Percentiles rank a stretch among this genome's conserved stretches.
Conservation (phyloP, 202 grass and related monocot genomes). For the Brachypodium distachyon region DNA sequence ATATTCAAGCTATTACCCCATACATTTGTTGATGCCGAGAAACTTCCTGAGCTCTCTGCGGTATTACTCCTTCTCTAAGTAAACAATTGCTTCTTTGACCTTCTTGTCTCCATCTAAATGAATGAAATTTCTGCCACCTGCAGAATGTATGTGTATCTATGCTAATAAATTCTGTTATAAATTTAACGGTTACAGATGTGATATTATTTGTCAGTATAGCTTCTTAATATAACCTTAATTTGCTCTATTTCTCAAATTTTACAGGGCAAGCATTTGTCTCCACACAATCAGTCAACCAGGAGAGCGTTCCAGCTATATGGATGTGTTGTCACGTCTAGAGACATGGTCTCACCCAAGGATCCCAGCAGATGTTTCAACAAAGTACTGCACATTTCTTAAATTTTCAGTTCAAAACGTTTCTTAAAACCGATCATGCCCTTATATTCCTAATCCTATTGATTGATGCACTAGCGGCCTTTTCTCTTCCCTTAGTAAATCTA, state of each 20-base stretch:
- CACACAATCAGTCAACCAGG: conserved; percentile 55
- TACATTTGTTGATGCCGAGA: conserved; percentile 54
- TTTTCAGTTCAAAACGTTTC: too few relatives aligned
- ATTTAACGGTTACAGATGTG: background rate
- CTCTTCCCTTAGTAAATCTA: background rate
- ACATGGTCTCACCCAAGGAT: conserved; percentile 92
- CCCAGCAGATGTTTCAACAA: conserved; percentile 62
- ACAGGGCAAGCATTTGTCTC: conserved; percentile 32
- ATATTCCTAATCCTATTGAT: background rate
- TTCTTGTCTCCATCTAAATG: background rate
- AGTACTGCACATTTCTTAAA: conserved; percentile 40
- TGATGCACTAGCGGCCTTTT: background rate
- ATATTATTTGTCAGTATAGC: background rate
- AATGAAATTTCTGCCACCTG: background rate
- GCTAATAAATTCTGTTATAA: background rate
- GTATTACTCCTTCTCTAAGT: conserved; percentile 30
- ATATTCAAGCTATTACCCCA: conserved; percentile 98
- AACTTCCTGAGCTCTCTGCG: conserved; percentile 62
- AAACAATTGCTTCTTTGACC: background rate
- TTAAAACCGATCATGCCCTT: background rate
- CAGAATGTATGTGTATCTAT: background rate
- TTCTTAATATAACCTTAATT: background rate
- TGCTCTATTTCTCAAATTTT: conserved; percentile 26
- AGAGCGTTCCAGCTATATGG: conserved; percentile 86
- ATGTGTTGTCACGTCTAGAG: conserved; percentile 65